A percentile compares a stretch with the other conserved stretches of the same genome.
Evolutionary conservation across 768 basidiomycete genomes (phyloP).

Genomic region (Tulasnella sp.): DNA sequence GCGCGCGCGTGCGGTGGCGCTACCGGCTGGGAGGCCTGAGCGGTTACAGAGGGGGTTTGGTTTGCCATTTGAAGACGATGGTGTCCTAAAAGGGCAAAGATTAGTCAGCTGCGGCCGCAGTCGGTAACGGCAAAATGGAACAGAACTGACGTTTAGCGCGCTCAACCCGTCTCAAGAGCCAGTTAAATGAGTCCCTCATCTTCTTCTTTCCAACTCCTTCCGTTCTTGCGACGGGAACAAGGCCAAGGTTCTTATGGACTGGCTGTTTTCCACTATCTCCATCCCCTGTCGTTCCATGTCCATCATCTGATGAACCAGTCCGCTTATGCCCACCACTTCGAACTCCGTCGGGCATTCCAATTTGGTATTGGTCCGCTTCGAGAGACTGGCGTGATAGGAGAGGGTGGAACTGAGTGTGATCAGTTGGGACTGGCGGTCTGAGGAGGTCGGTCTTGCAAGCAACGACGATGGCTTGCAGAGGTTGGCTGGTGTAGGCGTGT

Average conservation of each 20-base stretch:
- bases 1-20: neutral
- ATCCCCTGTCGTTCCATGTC: neutral
- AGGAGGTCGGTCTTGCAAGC: conserved; percentile 81
- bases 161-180: conserved; percentile 62
- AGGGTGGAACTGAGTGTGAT: conserved; percentile 20
- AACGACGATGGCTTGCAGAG: conserved; percentile 54
- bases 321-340: neutral
- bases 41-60: neutral
- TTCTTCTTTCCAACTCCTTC: conserved; percentile 60
- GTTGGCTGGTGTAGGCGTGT: conserved; percentile 3
- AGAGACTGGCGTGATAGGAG: conserved; percentile 15
- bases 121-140: neutral
- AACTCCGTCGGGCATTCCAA: conserved; percentile 9
- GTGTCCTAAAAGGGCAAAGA: conserved; percentile 6
- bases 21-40: neutral
- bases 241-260: conserved; percentile 42
- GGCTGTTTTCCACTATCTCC: conserved; percentile 16
- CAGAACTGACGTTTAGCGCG: conserved; percentile 39
- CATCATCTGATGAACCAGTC: neutral
- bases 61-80: conserved; percentile 2
- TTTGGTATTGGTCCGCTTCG: conserved; percentile 24
- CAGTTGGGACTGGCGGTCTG: conserved; percentile 14
- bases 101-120: conserved; percentile 9
- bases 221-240: conserved; percentile 65
- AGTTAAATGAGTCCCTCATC: conserved; percentile 70